phyloP scores from a whole-genome alignment of 345 rosid species.

The Hypericum androsaemum region DNA sequence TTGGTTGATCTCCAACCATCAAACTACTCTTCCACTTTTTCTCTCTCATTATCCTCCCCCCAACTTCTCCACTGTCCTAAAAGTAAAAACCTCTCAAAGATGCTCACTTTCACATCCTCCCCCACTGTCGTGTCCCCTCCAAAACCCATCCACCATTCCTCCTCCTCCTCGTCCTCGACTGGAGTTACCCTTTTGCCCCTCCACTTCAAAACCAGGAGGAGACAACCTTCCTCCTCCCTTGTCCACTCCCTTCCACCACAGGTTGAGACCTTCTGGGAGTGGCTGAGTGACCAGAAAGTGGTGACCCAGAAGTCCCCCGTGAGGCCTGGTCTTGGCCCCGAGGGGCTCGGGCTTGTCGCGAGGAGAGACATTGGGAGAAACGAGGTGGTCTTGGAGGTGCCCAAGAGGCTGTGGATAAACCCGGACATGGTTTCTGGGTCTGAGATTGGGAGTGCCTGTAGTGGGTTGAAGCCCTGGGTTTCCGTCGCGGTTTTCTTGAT shows the following conservation, averaged over 20 bases:
- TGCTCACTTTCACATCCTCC: slow-evolving; percentile 20
- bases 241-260: slow-evolving; percentile 18
- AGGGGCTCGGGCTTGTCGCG: slow-evolving; percentile 82
- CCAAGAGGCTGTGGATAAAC: slow-evolving; percentile 74
- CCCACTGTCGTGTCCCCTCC: slow-evolving; percentile 12
- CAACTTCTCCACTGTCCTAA: too few relatives aligned
- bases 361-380: slow-evolving; percentile 56
- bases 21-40: too few relatives aligned
- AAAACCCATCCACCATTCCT: slow-evolving; percentile 11
- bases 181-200: slow-evolving; percentile 11
- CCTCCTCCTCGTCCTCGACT: slow-evolving; percentile 7
- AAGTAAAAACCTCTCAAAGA: not conserved
- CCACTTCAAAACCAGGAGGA: slow-evolving; percentile 20
- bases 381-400: slow-evolving; percentile 84
- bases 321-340: slow-evolving; percentile 45
- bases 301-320: slow-evolving; percentile 49
- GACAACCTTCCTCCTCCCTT: slow-evolving; percentile 13
- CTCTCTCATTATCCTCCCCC: too few relatives aligned
- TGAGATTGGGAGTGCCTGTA: slow-evolving; percentile 61
- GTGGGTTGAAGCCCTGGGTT: slow-evolving; percentile 80
- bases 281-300: slow-evolving; percentile 60
- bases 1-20: too few relatives aligned
- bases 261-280: slow-evolving; percentile 64
- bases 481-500: slow-evolving; percentile 75
- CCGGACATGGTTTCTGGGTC: slow-evolving; percentile 68